Base-by-base conservation (phyloP, 495 filamentous ascomycete species). In the Hypoxylon rickii region DNA sequence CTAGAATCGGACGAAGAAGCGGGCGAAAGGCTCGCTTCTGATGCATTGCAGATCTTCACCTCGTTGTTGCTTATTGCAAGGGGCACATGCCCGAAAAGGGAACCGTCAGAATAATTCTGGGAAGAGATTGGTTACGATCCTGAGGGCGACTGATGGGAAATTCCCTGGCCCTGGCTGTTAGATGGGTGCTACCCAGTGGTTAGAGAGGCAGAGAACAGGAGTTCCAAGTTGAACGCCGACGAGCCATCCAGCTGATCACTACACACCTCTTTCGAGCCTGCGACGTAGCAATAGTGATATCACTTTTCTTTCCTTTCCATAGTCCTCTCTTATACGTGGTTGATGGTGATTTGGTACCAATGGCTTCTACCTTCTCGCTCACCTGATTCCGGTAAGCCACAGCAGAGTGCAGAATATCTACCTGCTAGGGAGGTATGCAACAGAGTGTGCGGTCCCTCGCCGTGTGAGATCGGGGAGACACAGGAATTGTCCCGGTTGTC, bases 321-420 rank as follows among this genome's bases (percentile, higher is more conserved):
- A 29, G 24, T 41, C 42, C 33, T 17, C 16, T 42, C 38, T 36
- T 34, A 48, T 56, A 62, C 52, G 58, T 62, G 58, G 58, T 52
- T 52, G 36, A 18, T 42, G 41, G 20, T 62, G 58, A 57, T 62
- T 62, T 50, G 58, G 47, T 57, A 57, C 47, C 58, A 48, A 44
- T 15, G 15, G 10, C 10, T 29, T 29, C 24, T 10, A 4, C 24
- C 37, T 51, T 36, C 31, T 16, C 11, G 38, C 31, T 15, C 48
- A 43, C 44, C 50, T 50, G 53, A 53, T 53, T 44, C 19, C 44
- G 39, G 59, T 48, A 63, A 56, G 59, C 44, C 32, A 58, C 44
- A 49, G 52, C 33, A 18, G 34, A n/a, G n/a, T n/a, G n/a, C n/a
- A n/a, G n/a, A n/a, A n/a, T n/a, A n/a, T n/a, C n/a, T n/a, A n/a